phyloP scores from a whole-genome alignment of 345 rosid species.

The Boechera stricta region DNA sequence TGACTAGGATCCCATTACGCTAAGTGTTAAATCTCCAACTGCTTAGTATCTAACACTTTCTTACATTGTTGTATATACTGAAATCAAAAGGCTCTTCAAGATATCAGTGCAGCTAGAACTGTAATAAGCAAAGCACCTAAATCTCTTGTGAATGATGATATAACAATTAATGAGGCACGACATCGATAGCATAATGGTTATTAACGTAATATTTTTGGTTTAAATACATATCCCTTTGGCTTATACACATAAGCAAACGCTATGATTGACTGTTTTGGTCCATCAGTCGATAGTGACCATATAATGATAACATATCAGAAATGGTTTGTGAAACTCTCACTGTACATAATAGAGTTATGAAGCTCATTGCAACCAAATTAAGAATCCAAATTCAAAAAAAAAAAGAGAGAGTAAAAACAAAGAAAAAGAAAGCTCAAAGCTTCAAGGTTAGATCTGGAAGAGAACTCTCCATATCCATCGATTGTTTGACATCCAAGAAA shows the following conservation, averaged over 20 bases:
- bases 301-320: conserved; percentile 24
- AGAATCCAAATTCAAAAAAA: conserved; percentile 39
- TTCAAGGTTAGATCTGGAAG: conserved; percentile 70
- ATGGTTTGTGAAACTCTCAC: conserved; percentile 42
- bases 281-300: conserved; percentile 22
- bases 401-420: conserved; percentile 14
- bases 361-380: conserved; percentile 38
- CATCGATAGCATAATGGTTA: background rate
- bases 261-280: conserved; percentile 16
- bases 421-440: conserved; percentile 48
- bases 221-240: conserved; percentile 11
- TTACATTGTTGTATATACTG: background rate
- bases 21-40: too few species aligned
- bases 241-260: conserved; percentile 25
- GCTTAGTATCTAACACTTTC: too few species aligned
- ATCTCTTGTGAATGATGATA: background rate
- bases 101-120: background rate
- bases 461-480: conserved; percentile 50
- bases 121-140: background rate
- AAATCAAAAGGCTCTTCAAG: background rate
- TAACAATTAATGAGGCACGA: background rate
- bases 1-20: too few species aligned
- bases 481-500: conserved; percentile 47
- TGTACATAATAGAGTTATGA: conserved; percentile 41
- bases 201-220: conserved; percentile 19